A percentile compares a stretch with the other conserved stretches of the same genome.
Evolutionary conservation across 352 stramenopile genomes (phyloP).

Genomic region (Globisporangium cederbergense): DNA sequence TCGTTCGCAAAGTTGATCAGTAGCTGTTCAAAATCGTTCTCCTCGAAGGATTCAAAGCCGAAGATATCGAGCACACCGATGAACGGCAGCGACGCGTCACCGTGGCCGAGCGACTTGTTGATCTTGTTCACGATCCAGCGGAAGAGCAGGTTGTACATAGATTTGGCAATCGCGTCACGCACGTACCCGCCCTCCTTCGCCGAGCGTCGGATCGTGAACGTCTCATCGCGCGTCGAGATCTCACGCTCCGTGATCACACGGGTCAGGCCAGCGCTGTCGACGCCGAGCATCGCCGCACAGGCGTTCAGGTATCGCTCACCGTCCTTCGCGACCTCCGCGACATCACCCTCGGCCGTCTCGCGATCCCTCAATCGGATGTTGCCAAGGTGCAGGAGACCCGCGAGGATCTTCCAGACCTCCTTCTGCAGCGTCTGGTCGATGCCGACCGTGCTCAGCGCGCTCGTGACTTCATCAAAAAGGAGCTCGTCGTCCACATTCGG

Average conservation of each 20-base stretch:
- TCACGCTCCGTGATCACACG: slow-evolving; percentile 79
- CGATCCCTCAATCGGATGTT: slow-evolving; percentile 77
- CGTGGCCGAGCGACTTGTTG: slow-evolving; percentile 82
- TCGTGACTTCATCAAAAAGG: slow-evolving; percentile 81
- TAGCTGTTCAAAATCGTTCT: slow-evolving; percentile 91
- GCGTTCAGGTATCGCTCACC: slow-evolving; percentile 52
- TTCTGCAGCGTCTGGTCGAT: slow-evolving; percentile 70
- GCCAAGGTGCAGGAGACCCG: slow-evolving; percentile 74
- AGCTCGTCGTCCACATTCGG: slow-evolving; percentile 87
- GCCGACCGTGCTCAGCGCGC: slow-evolving; percentile 70
- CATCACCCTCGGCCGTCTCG: slow-evolving; percentile 78
- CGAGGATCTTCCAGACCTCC: slow-evolving; percentile 73
- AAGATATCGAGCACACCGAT: slow-evolving; percentile 98
- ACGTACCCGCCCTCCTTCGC: slow-evolving; percentile 81
- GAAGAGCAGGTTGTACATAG: slow-evolving; percentile 91
- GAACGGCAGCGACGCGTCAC: slow-evolving; percentile 63
- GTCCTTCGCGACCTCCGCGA: slow-evolving; percentile 55
- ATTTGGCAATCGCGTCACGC: slow-evolving; percentile 92
- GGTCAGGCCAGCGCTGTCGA: slow-evolving; percentile 57
- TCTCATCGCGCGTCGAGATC: slow-evolving; percentile 76
- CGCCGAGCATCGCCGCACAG: slow-evolving; percentile 65
- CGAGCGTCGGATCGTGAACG: slow-evolving; percentile 76
- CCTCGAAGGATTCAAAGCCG: slow-evolving; percentile 95
- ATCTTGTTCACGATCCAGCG: slow-evolving; percentile 81
- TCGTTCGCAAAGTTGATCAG: slow-evolving; percentile 91